phyloP scores from a whole-genome alignment of 495 filamentous ascomycete genomes.

The Jackrogersella minutella region DNA sequence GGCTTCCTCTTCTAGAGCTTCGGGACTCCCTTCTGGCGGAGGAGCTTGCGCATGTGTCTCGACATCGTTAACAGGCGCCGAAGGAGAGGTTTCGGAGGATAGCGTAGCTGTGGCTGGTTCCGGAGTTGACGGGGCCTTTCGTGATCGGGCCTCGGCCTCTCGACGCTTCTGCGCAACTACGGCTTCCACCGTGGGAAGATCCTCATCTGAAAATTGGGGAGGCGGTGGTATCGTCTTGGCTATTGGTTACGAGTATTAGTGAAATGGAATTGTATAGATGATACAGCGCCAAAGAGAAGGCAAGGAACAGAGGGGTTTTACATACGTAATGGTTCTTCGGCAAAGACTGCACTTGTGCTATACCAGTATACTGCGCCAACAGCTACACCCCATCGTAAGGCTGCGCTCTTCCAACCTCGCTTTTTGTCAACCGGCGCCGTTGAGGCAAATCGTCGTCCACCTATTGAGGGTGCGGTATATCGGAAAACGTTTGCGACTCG shows the following conservation, averaged over 20 bases:
- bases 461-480: slow-evolving; percentile 38
- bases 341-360: slow-evolving; percentile 86
- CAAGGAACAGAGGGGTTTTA: neutral
- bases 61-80: slow-evolving; percentile 31
- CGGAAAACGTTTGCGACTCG: slow-evolving; percentile 55
- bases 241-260: slow-evolving; percentile 11
- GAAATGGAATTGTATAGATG: neutral
- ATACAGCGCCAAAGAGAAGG: neutral
- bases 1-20: slow-evolving; percentile 81
- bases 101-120: slow-evolving; percentile 29
- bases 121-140: slow-evolving; percentile 37
- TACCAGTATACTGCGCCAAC: slow-evolving; percentile 87
- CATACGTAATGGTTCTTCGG: slow-evolving; percentile 81
- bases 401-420: slow-evolving; percentile 84
- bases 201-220: slow-evolving; percentile 53
- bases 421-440: slow-evolving; percentile 70
- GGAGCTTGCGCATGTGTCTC: slow-evolving; percentile 33
- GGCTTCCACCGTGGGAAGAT: slow-evolving; percentile 59
- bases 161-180: slow-evolving; percentile 60
- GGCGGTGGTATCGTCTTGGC: slow-evolving; percentile 49
- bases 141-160: slow-evolving; percentile 45
- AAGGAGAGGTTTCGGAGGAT: slow-evolving; percentile 34
- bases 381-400: slow-evolving; percentile 77
- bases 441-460: slow-evolving; percentile 71
- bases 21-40: slow-evolving; percentile 44